These are phyloP conservation scores for Arthrobotrys megalospora DNA, from an alignment of 2,329 filamentous ascomycete species.

Conservation along the genomic window DNA sequence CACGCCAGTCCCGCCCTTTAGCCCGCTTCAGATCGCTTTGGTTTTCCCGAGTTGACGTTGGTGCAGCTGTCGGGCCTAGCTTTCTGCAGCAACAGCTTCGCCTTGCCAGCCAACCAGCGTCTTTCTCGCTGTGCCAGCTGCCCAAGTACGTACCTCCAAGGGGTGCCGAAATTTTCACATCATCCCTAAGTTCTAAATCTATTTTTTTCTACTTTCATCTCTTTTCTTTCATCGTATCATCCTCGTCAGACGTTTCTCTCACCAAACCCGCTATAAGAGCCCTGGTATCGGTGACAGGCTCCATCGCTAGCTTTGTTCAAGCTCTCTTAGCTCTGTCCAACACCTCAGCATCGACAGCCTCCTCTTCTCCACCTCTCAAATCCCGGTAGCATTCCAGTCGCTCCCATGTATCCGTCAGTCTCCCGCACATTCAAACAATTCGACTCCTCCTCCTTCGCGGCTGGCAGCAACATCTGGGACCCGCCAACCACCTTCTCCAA, in stretches of 20 bases:
- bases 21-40: conserved; percentile 24
- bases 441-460: conserved; percentile 36
- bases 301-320: neutral
- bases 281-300: conserved; percentile 6
- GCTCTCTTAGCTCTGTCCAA: conserved; percentile 12
- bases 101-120: conserved; percentile 42
- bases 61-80: conserved; percentile 2
- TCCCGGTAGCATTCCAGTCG: conserved; percentile 37
- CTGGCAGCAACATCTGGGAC: conserved; percentile 42
- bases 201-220: neutral
- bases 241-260: neutral
- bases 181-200: conserved; percentile 16
- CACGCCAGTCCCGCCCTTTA: neutral
- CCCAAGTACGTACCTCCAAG: conserved; percentile 19
- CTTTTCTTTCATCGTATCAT: conserved; percentile 2
- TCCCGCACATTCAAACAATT: conserved; percentile 44
- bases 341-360: conserved; percentile 14
- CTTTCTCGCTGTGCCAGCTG: conserved; percentile 19
- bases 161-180: conserved; percentile 37
- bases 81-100: conserved; percentile 9
- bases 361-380: conserved; percentile 11
- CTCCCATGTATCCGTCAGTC: conserved; percentile 41
- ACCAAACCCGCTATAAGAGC: neutral
- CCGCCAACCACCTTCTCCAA: conserved; percentile 45
- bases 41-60: conserved; percentile 35